Percentiles rank a stretch among this genome's conserved stretches.
Conservation (phyloP, 2,329 filamentous ascomycete species). For the Penicillium sp. region DNA sequence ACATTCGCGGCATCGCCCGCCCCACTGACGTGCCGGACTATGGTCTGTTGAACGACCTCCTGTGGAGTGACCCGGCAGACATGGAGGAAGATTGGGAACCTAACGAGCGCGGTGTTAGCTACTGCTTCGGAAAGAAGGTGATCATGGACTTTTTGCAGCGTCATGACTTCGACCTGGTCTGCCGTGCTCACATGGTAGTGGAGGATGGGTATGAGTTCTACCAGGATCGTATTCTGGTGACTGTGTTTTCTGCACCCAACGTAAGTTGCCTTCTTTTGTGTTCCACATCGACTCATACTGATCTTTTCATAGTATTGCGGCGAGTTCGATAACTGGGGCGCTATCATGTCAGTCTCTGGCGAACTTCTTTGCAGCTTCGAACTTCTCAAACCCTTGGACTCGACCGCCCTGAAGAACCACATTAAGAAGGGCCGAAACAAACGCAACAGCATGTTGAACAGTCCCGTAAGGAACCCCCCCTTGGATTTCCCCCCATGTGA, state of each 20-base stretch:
- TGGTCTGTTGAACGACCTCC: slow-evolving; percentile 85
- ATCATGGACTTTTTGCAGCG: slow-evolving; percentile 92
- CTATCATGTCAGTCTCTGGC: slow-evolving; percentile 94
- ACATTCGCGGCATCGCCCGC: slow-evolving; percentile 91
- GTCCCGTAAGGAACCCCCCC: slow-evolving; percentile 67
- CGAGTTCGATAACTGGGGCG: slow-evolving; percentile 98
- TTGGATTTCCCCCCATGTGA: slow-evolving; percentile 21
- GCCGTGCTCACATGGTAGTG: slow-evolving; percentile 97
- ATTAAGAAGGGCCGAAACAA: slow-evolving; percentile 98
- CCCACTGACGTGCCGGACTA: slow-evolving; percentile 98
- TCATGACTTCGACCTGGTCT: slow-evolving; percentile 96
- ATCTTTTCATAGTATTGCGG: slow-evolving; percentile 74
- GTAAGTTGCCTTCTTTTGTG: slow-evolving; percentile 55
- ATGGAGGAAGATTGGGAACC: slow-evolving; percentile 99
- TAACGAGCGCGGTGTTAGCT: slow-evolving; percentile 94
- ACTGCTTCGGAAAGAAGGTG: slow-evolving; percentile 97
- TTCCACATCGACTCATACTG: slow-evolving; percentile 20
- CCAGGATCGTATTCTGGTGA: slow-evolving; percentile 89
- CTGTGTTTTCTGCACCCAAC: slow-evolving; percentile 96
- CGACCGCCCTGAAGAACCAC: slow-evolving; percentile 92
- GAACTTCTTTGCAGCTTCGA: slow-evolving; percentile 97
- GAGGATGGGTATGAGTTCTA: slow-evolving; percentile 99
- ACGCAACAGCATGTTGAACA: slow-evolving; percentile 91
- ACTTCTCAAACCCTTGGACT: slow-evolving; percentile 91
- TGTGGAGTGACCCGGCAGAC: slow-evolving; percentile 97